A percentile compares a stretch with the other conserved stretches of the same genome.
These are phyloP conservation scores for Beta corolliflora DNA, from an alignment of 179 eudicot genomes.

Conservation along the genomic window DNA sequence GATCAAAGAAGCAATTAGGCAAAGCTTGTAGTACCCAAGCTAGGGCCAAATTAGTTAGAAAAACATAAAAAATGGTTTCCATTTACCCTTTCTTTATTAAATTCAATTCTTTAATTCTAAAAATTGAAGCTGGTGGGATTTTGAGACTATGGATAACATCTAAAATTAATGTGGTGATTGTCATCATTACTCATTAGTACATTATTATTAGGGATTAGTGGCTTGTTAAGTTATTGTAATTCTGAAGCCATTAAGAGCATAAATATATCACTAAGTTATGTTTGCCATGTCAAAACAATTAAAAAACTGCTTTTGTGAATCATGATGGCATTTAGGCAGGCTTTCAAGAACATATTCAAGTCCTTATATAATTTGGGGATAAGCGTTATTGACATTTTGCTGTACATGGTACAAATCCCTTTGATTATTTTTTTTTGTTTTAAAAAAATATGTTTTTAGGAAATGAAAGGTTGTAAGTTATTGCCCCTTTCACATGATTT, in stretches of 20 bases:
- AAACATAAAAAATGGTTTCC: no score
- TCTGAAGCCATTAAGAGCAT: constrained; percentile 12
- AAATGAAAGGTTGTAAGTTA: no score
- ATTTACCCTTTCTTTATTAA: no score
- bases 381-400: no score
- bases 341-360: not conserved
- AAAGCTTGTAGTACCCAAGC: no score
- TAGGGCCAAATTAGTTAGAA: no score
- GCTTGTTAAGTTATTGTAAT: constrained; percentile 14
- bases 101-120: not conserved
- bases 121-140: not conserved
- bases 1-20: no score
- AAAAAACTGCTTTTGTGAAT: not conserved
- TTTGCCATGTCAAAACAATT: constrained; percentile 8
- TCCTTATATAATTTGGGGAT: not conserved
- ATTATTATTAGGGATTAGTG: constrained; percentile 12
- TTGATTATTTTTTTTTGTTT: no score
- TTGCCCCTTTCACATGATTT: no score
- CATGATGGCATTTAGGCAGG: constrained; percentile 9
- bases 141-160: constrained; percentile 1
- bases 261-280: constrained; percentile 7
- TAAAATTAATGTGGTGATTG: not conserved
- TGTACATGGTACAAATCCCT: no score
- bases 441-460: no score
- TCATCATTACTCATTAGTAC: not conserved